Conservation (phyloP, 371 early-diverging fungal species). For the Apophysomyces ossiformis region DNA sequence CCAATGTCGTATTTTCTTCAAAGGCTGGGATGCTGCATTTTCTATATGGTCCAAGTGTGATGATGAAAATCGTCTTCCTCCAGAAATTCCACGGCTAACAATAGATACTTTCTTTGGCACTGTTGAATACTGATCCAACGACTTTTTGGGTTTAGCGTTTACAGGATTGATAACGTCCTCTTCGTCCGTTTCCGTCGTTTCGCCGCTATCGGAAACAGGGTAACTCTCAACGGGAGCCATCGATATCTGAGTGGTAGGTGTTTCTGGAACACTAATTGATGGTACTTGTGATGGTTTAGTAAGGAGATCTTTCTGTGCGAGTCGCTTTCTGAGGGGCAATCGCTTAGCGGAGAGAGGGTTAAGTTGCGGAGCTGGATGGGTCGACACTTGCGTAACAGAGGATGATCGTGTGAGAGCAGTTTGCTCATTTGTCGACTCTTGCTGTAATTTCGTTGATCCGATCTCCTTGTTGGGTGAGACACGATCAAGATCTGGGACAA, state of each 20-base stretch:
- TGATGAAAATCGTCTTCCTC: neutral
- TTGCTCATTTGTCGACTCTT: neutral
- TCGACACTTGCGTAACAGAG: conserved; percentile 1
- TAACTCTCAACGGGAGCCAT: neutral
- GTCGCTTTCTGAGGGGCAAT: conserved; percentile 37
- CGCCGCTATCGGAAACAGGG: conserved; percentile 14
- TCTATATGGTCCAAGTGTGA: neutral
- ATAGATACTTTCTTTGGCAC: neutral
- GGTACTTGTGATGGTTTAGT: conserved; percentile 3
- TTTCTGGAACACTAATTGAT: neutral
- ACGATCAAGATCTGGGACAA: neutral
- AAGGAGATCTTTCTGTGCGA: conserved; percentile 20
- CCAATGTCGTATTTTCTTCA: conserved; percentile 35
- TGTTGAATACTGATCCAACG: conserved; percentile 8
- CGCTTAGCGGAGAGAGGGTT: conserved; percentile 17
- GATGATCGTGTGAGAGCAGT: neutral
- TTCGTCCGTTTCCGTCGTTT: conserved; percentile 23
- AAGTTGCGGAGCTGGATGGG: neutral
- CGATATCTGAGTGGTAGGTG: neutral
- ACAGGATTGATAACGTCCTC: conserved; percentile 4
- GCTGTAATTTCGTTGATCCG: neutral
- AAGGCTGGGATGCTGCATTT: conserved; percentile 18
- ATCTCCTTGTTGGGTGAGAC: neutral
- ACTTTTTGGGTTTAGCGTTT: conserved; percentile 10
- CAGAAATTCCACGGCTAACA: neutral